Conservation (phyloP, 371 early-diverging fungal species). For the Mortierella sp. region DNA sequence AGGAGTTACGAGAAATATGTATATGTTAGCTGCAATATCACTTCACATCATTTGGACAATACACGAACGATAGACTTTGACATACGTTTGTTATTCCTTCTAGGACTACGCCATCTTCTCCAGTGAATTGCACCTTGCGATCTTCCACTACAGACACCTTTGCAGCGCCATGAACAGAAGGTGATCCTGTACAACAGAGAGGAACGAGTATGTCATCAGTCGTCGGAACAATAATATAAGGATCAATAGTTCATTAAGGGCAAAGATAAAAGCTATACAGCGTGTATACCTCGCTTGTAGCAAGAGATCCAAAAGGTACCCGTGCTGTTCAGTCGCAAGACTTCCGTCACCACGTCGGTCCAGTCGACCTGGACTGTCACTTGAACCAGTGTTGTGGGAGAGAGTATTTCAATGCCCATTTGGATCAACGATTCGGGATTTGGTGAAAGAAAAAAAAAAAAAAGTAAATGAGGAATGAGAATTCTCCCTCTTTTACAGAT, state of each 20-base stretch:
- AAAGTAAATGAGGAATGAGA: neutral
- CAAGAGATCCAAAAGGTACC: slow-evolving; percentile 69
- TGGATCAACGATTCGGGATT: neutral
- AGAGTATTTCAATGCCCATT: slow-evolving; percentile 44
- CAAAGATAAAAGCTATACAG: neutral
- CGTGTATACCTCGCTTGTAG: slow-evolving; percentile 60
- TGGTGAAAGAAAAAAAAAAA: neutral
- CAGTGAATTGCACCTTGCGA: slow-evolving; percentile 40
- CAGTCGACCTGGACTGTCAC: slow-evolving; percentile 57
- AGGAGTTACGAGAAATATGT: neutral
- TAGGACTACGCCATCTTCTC: slow-evolving; percentile 43
- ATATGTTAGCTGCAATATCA: neutral
- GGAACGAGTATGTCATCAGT: too few relatives aligned
- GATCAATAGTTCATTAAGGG: too few relatives aligned
- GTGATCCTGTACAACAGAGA: slow-evolving; percentile 9
- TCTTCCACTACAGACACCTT: slow-evolving; percentile 53
- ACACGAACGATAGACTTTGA: neutral
- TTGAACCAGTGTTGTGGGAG: slow-evolving; percentile 38
- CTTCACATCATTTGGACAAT: neutral
- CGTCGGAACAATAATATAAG: too few relatives aligned
- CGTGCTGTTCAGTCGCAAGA: slow-evolving; percentile 25
- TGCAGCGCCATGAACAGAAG: slow-evolving; percentile 58
- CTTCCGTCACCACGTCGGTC: slow-evolving; percentile 52
- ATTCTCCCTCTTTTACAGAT: neutral
- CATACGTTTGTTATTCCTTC: slow-evolving; percentile 45